These are phyloP conservation scores for Draba incana DNA, from an alignment of 345 rosid species.

Conservation along the genomic window DNA sequence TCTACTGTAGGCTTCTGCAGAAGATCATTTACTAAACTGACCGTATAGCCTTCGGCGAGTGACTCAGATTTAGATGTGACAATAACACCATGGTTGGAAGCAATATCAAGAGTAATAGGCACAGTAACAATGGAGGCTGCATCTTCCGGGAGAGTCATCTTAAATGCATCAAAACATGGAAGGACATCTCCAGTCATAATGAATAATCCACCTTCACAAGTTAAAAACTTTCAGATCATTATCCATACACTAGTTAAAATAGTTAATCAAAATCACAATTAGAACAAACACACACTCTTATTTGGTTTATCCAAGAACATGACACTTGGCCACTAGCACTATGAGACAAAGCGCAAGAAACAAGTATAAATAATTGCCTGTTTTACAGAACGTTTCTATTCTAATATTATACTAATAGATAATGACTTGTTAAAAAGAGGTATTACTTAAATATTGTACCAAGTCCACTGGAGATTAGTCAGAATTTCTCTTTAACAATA, in stretches of 20 bases:
- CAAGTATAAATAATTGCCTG: background rate
- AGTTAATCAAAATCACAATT: background rate
- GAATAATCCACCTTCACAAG: slow-evolving; percentile 73
- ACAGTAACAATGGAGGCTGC: slow-evolving; percentile 87
- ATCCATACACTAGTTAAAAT: background rate
- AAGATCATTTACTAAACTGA: slow-evolving; percentile 76
- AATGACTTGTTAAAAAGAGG: background rate
- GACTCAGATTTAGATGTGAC: slow-evolving; percentile 69
- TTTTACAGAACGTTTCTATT: no score
- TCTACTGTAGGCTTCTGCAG: slow-evolving; percentile 84
- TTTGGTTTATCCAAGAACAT: background rate
- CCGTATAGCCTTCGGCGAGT: slow-evolving; percentile 44
- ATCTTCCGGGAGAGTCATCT: slow-evolving; percentile 75
- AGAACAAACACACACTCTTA: background rate
- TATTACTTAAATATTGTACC: slow-evolving; percentile 9
- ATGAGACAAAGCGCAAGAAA: no score
- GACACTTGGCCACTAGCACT: no score
- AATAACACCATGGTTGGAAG: slow-evolving; percentile 93
- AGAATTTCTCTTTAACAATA: slow-evolving; percentile 9
- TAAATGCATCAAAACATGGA: slow-evolving; percentile 92
- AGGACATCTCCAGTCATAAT: slow-evolving; percentile 99
- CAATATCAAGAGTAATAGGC: slow-evolving; percentile 92
- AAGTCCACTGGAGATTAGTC: slow-evolving; percentile 34
- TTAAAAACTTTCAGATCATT: background rate
- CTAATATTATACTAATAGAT: no score